phyloP scores from a whole-genome alignment of 2,329 filamentous ascomycete genomes.

The Chaetomium sp. region DNA sequence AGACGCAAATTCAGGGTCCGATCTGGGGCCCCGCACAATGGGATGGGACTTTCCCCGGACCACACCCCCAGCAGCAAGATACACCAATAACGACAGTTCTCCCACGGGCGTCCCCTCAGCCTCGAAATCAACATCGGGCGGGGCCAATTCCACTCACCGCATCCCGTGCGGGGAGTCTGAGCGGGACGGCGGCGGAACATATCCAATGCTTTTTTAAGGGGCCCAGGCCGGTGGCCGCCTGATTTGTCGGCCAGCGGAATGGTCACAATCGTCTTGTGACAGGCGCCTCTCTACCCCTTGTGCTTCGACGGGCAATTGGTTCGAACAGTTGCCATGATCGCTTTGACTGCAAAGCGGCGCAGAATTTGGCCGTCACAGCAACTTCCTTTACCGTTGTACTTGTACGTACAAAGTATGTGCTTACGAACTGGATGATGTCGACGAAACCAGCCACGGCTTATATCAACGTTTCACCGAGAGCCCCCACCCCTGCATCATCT shows the following conservation, averaged over 20 bases:
- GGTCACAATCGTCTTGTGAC: not conserved
- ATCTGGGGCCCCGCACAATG: not conserved
- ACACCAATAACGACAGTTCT: slow-evolving; percentile 4
- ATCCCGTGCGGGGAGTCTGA: slow-evolving; percentile 3
- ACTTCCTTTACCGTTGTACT: not conserved
- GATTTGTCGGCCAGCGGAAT: slow-evolving; percentile 5
- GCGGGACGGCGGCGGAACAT: not conserved
- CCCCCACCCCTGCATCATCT: slow-evolving; percentile 3
- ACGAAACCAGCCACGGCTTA: not conserved
- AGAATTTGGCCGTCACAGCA: not conserved
- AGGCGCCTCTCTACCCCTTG: not conserved
- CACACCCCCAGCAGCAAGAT: not conserved
- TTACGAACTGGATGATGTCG: not conserved
- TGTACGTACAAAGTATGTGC: not conserved
- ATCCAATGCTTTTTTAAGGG: not conserved
- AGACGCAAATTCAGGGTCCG: not conserved
- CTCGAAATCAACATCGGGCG: not conserved
- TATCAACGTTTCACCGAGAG: not conserved
- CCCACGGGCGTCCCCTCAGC: not conserved
- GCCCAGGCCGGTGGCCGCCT: not conserved
- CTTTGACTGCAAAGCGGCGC: not conserved
- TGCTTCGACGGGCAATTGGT: slow-evolving; percentile 7
- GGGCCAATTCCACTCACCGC: not conserved
- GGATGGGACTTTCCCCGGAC: not conserved
- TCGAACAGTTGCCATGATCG: not conserved